Evolutionary conservation across 768 basidiomycete genomes (phyloP).

Genomic region (Leccinum sublutescens): DNA sequence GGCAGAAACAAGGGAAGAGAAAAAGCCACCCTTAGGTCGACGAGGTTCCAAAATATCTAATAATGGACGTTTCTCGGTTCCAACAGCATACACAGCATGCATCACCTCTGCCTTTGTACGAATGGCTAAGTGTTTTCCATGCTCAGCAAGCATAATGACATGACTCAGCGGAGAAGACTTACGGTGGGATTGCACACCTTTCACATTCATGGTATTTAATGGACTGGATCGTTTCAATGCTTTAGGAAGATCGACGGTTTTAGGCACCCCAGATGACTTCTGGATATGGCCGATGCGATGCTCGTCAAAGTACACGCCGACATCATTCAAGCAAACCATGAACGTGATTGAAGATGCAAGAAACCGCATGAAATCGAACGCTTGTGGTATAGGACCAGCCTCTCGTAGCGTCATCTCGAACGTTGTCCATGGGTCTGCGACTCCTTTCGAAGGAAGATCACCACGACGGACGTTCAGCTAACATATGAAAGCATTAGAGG

Average conservation of each 20-base stretch:
- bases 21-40: conserved; percentile 42
- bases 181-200: conserved; percentile 63
- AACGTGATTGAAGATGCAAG: conserved; percentile 91
- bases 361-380: conserved; percentile 88
- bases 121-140: conserved; percentile 38
- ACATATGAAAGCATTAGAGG: conserved; percentile 6
- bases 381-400: conserved; percentile 70
- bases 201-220: conserved; percentile 66
- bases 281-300: conserved; percentile 63
- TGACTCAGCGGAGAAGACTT: conserved; percentile 23
- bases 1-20: conserved; percentile 38
- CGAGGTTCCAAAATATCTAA: conserved; percentile 32
- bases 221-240: conserved; percentile 56
- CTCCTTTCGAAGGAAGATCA: conserved; percentile 43
- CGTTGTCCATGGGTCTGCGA: conserved; percentile 66
- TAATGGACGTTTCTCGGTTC: conserved; percentile 40
- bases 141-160: background rate
- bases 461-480: conserved; percentile 85
- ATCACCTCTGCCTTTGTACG: conserved; percentile 11
- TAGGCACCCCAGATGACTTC: conserved; percentile 58
- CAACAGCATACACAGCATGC: conserved; percentile 13
- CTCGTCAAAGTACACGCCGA: conserved; percentile 82
- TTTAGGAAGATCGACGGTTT: conserved; percentile 50
- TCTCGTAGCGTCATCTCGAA: conserved; percentile 90
- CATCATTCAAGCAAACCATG: conserved; percentile 73